Evolutionary conservation across 768 basidiomycete genomes (phyloP).

Genomic region (Russula dissimulans): DNA sequence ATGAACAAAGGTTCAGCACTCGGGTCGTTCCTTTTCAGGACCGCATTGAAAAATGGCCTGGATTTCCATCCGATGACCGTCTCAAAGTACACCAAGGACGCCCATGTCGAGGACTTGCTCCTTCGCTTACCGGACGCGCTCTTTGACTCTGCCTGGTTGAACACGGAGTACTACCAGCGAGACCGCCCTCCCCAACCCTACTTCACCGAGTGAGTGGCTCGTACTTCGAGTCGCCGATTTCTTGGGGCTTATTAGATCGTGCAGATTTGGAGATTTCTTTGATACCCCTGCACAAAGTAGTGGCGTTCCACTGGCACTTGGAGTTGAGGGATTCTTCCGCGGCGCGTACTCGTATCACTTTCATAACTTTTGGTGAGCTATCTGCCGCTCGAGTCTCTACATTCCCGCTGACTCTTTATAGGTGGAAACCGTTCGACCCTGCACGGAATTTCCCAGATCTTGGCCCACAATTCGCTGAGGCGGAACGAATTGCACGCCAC

Average conservation of each 20-base stretch:
- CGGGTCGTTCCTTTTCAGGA: slow-evolving; percentile 88
- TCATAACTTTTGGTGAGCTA: slow-evolving; percentile 79
- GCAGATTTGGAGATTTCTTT: slow-evolving; percentile 84
- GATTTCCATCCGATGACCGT: slow-evolving; percentile 99
- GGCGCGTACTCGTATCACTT: slow-evolving; percentile 96
- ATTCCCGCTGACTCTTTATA: slow-evolving; percentile 24
- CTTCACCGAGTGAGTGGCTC: slow-evolving; percentile 61
- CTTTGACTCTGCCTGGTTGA: slow-evolving; percentile 96
- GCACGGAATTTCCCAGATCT: slow-evolving; percentile 94
- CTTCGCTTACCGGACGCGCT: slow-evolving; percentile 89
- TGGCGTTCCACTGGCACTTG: slow-evolving; percentile 78
- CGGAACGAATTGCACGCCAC: slow-evolving; percentile 59
- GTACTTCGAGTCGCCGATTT: background rate
- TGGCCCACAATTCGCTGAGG: slow-evolving; percentile 65
- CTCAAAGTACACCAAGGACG: slow-evolving; percentile 83
- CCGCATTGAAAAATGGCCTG: slow-evolving; percentile 84
- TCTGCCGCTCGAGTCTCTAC: background rate
- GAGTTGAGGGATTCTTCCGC: slow-evolving; percentile 92
- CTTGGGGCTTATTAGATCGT: slow-evolving; percentile 3
- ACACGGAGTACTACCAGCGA: slow-evolving; percentile 84
- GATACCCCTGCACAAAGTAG: slow-evolving; percentile 63
- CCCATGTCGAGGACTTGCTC: slow-evolving; percentile 71
- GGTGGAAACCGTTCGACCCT: slow-evolving; percentile 96
- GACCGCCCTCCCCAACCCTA: slow-evolving; percentile 92
- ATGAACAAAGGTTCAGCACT: slow-evolving; percentile 90